Percentiles rank a stretch among this genome's conserved stretches.
phyloP scores from a whole-genome alignment of 768 basidiomycete genomes.

The Artomyces pyxidatus region DNA sequence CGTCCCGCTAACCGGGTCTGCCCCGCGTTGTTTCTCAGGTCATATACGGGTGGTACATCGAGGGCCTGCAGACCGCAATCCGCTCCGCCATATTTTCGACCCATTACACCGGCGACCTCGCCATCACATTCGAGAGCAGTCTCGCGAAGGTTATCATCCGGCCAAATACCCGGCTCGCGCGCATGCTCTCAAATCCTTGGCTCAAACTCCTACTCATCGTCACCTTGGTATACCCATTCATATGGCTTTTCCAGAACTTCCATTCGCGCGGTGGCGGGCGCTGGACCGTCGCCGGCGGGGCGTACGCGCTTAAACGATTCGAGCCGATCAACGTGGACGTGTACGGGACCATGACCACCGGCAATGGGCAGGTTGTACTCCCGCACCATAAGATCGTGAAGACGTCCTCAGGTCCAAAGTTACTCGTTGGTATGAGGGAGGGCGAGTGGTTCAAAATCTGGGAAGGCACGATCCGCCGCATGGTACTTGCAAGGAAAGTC shows the following conservation, averaged over 20 bases:
- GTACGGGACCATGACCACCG: conserved; percentile 1
- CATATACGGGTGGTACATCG: conserved; percentile 53
- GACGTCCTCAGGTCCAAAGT: conserved; percentile 25
- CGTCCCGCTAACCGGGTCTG: neutral
- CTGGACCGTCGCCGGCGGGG: conserved; percentile 72
- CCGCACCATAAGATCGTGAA: conserved; percentile 15
- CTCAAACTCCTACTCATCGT: conserved; percentile 62
- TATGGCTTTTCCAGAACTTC: conserved; percentile 75
- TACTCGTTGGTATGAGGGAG: conserved; percentile 54
- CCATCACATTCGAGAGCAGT: conserved; percentile 42
- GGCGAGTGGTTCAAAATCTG: conserved; percentile 75
- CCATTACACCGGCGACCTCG: conserved; percentile 32
- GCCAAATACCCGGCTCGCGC: conserved; percentile 57
- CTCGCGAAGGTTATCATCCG: conserved; percentile 52
- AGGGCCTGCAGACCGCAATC: conserved; percentile 32
- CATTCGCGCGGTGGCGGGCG: conserved; percentile 57
- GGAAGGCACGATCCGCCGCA: conserved; percentile 59
- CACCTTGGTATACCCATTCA: conserved; percentile 66
- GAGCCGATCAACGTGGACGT: neutral
- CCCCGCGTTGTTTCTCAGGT: conserved; percentile 30
- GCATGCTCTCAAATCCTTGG: conserved; percentile 63
- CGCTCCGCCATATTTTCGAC: conserved; percentile 31
- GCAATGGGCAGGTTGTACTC: neutral
- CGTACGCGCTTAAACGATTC: conserved; percentile 58
- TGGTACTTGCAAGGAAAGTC: conserved; percentile 31